A percentile compares a stretch with the other conserved stretches of the same genome.
These are phyloP conservation scores for Phytophthora pseudosyringae DNA, from an alignment of 352 stramenopile genomes.

Conservation along the genomic window DNA sequence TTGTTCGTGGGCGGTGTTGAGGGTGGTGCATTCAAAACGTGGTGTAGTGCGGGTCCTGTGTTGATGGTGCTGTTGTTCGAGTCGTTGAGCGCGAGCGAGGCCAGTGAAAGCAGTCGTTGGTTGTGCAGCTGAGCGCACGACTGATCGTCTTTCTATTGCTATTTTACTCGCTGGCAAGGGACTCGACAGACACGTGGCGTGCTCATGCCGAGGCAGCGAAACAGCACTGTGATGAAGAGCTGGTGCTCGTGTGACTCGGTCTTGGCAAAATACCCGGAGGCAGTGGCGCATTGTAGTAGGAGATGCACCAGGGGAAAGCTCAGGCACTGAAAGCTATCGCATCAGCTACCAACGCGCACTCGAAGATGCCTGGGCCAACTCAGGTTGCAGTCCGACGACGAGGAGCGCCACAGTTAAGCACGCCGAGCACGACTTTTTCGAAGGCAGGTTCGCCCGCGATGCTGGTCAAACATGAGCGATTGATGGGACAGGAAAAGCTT, in stretches of 20 bases:
- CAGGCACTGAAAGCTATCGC: background rate
- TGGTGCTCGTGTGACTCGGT: background rate
- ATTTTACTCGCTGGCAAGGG: constrained; percentile 12
- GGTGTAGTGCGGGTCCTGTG: constrained; percentile 18
- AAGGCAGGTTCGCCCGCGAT: background rate
- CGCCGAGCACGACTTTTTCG: background rate
- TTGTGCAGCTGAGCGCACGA: constrained; percentile 37
- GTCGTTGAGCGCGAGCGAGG: constrained; percentile 8
- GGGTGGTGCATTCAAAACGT: constrained; percentile 29
- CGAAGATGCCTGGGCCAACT: too few relatives aligned
- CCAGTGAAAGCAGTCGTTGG: constrained; percentile 10
- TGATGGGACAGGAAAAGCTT: constrained; percentile 21
- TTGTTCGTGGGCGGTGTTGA: constrained; percentile 36
- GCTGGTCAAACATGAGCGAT: background rate
- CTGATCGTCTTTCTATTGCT: constrained; percentile 17
- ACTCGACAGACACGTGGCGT: background rate
- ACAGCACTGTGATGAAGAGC: background rate
- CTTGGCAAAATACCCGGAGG: too few relatives aligned
- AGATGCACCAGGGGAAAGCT: background rate
- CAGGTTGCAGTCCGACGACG: too few relatives aligned
- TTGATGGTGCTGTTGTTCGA: constrained; percentile 33
- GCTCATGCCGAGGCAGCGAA: too few relatives aligned
- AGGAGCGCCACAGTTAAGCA: too few relatives aligned
- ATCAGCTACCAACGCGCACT: too few relatives aligned
- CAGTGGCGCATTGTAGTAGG: background rate